Evolutionary conservation across 2,329 filamentous ascomycete species (phyloP).

Genomic region (Phyllosticta citrichinensis): DNA sequence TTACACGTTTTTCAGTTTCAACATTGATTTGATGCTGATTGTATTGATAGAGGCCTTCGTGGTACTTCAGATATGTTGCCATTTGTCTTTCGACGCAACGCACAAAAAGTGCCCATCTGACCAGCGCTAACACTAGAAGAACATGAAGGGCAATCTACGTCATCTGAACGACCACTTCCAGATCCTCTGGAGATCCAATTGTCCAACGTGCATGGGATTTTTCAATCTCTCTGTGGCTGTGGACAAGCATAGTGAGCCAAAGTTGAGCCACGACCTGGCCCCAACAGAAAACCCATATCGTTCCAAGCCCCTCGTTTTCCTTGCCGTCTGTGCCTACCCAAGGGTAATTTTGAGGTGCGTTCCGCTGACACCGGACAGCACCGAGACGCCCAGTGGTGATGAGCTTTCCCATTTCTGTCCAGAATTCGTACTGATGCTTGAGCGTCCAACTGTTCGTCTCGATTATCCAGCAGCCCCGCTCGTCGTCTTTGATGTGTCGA

Average conservation of each 20-base stretch:
- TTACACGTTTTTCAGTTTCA: too few species aligned
- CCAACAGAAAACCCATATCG: slow-evolving; percentile 66
- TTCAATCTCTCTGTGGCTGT: slow-evolving; percentile 3
- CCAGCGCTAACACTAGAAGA: background rate
- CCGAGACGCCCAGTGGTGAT: slow-evolving; percentile 51
- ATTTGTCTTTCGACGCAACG: too few species aligned
- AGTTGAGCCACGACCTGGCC: slow-evolving; percentile 61
- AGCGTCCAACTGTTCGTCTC: slow-evolving; percentile 46
- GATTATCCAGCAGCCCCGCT: slow-evolving; percentile 71
- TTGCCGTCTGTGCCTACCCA: slow-evolving; percentile 23
- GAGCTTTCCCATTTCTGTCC: slow-evolving; percentile 52
- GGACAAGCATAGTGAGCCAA: slow-evolving; percentile 36
- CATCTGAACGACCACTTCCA: slow-evolving; percentile 46
- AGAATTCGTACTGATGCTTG: slow-evolving; percentile 43
- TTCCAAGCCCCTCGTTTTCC: slow-evolving; percentile 20
- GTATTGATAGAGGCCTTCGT: too few species aligned
- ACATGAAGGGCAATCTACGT: slow-evolving; percentile 12
- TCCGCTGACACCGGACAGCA: slow-evolving; percentile 37
- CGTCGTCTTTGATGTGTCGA: slow-evolving; percentile 27
- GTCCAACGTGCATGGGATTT: slow-evolving; percentile 3
- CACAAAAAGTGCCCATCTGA: too few species aligned
- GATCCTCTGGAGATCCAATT: slow-evolving; percentile 32
- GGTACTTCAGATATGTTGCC: too few species aligned
- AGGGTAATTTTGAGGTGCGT: slow-evolving; percentile 28
- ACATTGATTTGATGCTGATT: too few species aligned